Evolutionary conservation across 768 basidiomycete genomes (phyloP).

Genomic region (Tylopilus subfusipes): DNA sequence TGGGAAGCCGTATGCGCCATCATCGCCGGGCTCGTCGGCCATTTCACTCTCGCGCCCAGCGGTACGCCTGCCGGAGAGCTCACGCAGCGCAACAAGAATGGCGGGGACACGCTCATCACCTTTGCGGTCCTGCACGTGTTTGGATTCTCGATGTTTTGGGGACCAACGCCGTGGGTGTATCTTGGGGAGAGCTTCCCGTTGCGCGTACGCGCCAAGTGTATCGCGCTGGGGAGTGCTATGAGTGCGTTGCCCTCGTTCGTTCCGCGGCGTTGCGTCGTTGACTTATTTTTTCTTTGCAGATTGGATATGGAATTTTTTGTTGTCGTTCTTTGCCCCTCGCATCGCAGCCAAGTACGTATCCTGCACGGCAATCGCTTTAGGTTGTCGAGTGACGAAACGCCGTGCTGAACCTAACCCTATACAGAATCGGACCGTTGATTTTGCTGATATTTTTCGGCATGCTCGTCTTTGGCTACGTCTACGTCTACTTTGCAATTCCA

Average conservation of each 20-base stretch:
- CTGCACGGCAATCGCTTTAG: background rate
- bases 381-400: too few relatives aligned
- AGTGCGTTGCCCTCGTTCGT: conserved; percentile 27
- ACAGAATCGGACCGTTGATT: conserved; percentile 68
- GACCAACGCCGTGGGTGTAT: conserved; percentile 71
- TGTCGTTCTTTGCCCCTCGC: conserved; percentile 68
- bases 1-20: conserved; percentile 58
- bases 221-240: conserved; percentile 64
- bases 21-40: conserved; percentile 69
- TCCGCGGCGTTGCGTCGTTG: background rate
- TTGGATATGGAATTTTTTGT: conserved; percentile 74
- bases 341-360: conserved; percentile 49
- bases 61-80: conserved; percentile 45
- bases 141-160: conserved; percentile 72
- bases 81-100: conserved; percentile 49
- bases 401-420: background rate
- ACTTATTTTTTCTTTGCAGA: conserved; percentile 22
- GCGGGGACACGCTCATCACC: conserved; percentile 56
- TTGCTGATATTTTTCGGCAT: conserved; percentile 77
- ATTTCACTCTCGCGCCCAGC: conserved; percentile 57
- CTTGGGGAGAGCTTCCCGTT: conserved; percentile 81
- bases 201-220: conserved; percentile 70
- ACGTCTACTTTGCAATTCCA: conserved; percentile 76
- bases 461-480: conserved; percentile 65
- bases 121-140: conserved; percentile 75